Conservation (phyloP, 768 basidiomycete genomes). For the Thelephora aurantiotincta region DNA sequence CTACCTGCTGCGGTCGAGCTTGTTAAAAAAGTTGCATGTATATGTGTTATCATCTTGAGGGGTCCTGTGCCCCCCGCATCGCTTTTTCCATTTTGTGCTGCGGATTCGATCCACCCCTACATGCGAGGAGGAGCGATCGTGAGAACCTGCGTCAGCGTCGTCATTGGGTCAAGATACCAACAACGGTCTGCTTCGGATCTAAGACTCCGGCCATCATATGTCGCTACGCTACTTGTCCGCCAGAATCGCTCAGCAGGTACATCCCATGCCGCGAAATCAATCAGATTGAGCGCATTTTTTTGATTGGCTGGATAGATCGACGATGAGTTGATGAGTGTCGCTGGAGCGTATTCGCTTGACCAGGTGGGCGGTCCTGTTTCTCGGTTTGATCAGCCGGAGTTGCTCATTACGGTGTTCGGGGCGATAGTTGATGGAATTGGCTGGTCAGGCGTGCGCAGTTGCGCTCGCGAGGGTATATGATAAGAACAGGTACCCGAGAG, state of each 20-base stretch:
- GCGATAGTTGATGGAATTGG: conserved; percentile 83
- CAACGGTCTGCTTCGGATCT: too few species aligned
- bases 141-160: too few species aligned
- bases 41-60: too few species aligned
- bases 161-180: too few species aligned
- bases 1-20: not conserved
- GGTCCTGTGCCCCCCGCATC: too few species aligned
- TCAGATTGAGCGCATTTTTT: conserved; percentile 1
- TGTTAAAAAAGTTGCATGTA: too few species aligned
- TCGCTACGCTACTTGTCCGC: conserved; percentile 55
- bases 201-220: conserved; percentile 17
- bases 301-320: conserved; percentile 51
- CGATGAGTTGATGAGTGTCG: conserved; percentile 77
- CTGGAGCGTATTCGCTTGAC: conserved; percentile 91
- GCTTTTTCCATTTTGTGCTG: too few species aligned
- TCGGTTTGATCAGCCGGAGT: not conserved
- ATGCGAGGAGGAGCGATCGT: too few species aligned
- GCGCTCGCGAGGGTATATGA: conserved; percentile 67
- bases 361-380: conserved; percentile 35
- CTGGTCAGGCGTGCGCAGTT: conserved; percentile 89
- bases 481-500: conserved; percentile 51
- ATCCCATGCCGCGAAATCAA: conserved; percentile 1
- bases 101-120: too few species aligned
- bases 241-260: conserved; percentile 63
- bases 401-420: not conserved